A percentile compares a stretch with the other conserved stretches of the same genome.
phyloP scores from a whole-genome alignment of 495 filamentous ascomycete genomes.

The Neurospora discreta region DNA sequence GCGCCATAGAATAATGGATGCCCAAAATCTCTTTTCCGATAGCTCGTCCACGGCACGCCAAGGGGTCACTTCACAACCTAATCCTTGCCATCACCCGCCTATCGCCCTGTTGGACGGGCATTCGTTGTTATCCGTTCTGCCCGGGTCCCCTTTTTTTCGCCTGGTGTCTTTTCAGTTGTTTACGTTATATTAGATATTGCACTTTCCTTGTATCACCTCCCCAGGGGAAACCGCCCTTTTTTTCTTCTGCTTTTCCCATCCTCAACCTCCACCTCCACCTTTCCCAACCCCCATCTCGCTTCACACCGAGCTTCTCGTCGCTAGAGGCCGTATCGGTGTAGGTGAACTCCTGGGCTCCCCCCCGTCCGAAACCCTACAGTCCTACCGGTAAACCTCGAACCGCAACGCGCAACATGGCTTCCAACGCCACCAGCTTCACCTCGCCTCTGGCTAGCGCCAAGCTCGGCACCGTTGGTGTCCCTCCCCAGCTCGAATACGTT shows the following conservation, averaged over 20 bases:
- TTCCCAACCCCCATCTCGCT: not conserved
- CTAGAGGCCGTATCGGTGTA: not conserved
- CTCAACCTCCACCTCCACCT: not conserved
- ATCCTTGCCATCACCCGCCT: not conserved
- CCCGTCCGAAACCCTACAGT: not conserved
- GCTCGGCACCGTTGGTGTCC: constrained; percentile 31
- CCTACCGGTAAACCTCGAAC: not conserved
- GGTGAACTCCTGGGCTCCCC: not conserved
- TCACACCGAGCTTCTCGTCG: not conserved
- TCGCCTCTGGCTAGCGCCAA: constrained; percentile 66
- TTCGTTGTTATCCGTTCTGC: not conserved
- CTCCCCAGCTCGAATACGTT: constrained; percentile 32
- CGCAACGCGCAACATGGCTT: constrained; percentile 39
- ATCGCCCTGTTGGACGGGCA: not conserved
- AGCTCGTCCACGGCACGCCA: not conserved
- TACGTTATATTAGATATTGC: not conserved
- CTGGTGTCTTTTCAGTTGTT: not conserved
- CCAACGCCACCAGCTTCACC: constrained; percentile 57
- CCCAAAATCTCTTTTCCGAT: not conserved
- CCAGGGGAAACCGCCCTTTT: not conserved
- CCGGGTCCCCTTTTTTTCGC: not conserved
- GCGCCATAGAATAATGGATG: not conserved
- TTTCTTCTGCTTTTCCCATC: constrained; percentile 1
- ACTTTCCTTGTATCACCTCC: not conserved
- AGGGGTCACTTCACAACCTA: not conserved